Conservation (phyloP, 2,329 filamentous ascomycete genomes). For the Chaetomiaceae sp. region DNA sequence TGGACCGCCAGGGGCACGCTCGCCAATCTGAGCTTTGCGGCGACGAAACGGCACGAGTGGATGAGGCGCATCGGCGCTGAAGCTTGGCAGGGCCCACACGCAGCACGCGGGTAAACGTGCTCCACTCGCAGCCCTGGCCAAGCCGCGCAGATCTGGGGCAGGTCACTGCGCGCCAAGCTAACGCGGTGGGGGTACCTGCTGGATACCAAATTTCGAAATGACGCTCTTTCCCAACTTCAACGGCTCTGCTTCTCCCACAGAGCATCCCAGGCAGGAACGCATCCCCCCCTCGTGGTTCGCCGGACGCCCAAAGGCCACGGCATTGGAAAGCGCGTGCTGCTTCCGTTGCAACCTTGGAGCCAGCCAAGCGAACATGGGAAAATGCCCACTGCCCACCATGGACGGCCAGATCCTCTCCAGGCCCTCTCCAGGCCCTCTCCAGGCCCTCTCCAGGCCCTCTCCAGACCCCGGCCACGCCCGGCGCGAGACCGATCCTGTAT, state of each 20-base stretch:
- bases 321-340: constrained; percentile 13
- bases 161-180: background rate
- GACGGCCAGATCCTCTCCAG: background rate
- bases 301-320: background rate
- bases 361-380: background rate
- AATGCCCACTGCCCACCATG: background rate
- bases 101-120: background rate
- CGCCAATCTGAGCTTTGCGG: constrained; percentile 24
- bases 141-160: constrained; percentile 6
- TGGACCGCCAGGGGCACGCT: constrained; percentile 4
- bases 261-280: background rate
- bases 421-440: background rate
- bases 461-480: background rate
- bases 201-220: constrained; percentile 1
- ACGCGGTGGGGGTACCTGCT: background rate
- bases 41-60: constrained; percentile 23
- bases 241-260: background rate
- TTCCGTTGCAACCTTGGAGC: background rate
- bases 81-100: constrained; percentile 9
- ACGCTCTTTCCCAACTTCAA: background rate
- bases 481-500: constrained; percentile 1
- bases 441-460: background rate
- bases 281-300: background rate
- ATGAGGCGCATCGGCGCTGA: constrained; percentile 17
- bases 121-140: background rate